phyloP scores from a whole-genome alignment of 2,329 filamentous ascomycete genomes.

The Ascochyta pisi region DNA sequence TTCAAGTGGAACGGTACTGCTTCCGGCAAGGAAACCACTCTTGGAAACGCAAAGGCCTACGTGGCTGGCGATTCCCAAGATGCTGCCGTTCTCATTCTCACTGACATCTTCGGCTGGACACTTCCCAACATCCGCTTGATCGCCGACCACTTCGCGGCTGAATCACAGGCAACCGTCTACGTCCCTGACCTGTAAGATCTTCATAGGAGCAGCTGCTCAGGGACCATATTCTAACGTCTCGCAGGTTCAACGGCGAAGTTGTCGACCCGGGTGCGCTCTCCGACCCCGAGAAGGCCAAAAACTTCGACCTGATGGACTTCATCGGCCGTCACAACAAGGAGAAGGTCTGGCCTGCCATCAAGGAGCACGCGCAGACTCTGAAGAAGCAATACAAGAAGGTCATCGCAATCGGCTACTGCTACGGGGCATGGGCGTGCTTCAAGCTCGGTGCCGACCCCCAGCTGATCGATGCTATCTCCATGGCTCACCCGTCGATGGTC shows the following conservation, averaged over 20 bases:
- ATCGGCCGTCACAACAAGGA: constrained; percentile 48
- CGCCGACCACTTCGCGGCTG: constrained; percentile 57
- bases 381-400: constrained; percentile 49
- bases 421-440: constrained; percentile 51
- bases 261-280: constrained; percentile 34
- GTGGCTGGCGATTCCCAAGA: constrained; percentile 54
- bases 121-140: constrained; percentile 55
- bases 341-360: constrained; percentile 49
- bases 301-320: constrained; percentile 52
- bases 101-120: constrained; percentile 57
- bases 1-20: constrained; percentile 51
- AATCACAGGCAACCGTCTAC: constrained; percentile 55
- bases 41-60: constrained; percentile 51
- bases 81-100: constrained; percentile 55
- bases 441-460: constrained; percentile 41
- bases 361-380: constrained; percentile 46
- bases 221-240: background rate
- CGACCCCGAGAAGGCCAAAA: constrained; percentile 37
- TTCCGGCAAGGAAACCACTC: constrained; percentile 46
- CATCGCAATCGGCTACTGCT: constrained; percentile 58
- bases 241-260: constrained; percentile 43
- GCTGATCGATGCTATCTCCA: constrained; percentile 40
- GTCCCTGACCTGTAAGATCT: constrained; percentile 52
- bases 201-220: background rate
- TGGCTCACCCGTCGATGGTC: constrained; percentile 41